Conservation (phyloP, 2,329 filamentous ascomycete species). For the Hymenoscyphus linearis region DNA sequence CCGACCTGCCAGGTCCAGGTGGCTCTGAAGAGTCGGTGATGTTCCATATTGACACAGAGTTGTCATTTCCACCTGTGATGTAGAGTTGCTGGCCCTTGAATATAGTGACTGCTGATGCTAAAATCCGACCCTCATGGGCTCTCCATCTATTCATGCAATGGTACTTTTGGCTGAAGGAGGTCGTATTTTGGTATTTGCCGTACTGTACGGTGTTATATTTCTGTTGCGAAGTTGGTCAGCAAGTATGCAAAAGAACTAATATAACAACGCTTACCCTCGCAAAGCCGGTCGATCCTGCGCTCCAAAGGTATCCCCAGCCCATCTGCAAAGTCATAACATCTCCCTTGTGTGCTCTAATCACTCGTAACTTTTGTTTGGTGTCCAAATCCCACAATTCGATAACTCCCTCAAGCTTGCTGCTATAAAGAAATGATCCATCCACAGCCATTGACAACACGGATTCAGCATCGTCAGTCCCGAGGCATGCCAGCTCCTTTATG, state of each 20-base stretch:
- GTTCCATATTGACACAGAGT: conserved; percentile 84
- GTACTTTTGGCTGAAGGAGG: conserved; percentile 69
- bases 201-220: conserved; percentile 65
- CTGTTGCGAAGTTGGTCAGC: conserved; percentile 33
- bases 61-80: conserved; percentile 91
- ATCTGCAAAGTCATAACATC: conserved; percentile 86
- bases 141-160: conserved; percentile 73
- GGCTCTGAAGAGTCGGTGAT: conserved; percentile 41
- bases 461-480: conserved; percentile 56
- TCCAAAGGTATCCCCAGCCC: conserved; percentile 79
- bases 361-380: conserved; percentile 82
- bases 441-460: conserved; percentile 74
- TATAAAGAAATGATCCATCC: conserved; percentile 89
- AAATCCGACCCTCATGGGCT: conserved; percentile 80
- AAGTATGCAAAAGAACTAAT: neutral
- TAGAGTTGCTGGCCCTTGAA: conserved; percentile 73
- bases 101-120: conserved; percentile 73
- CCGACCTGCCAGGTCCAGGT: conserved; percentile 15
- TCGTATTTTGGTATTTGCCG: conserved; percentile 45
- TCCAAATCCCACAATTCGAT: conserved; percentile 97
- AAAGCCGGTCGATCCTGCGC: conserved; percentile 82
- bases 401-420: conserved; percentile 79
- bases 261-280: conserved; percentile 59
- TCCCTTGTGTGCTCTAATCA: conserved; percentile 72
- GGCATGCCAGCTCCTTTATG: conserved; percentile 63